Conservation (phyloP, 2,329 filamentous ascomycete genomes). For the Nectriaceae sp. region DNA sequence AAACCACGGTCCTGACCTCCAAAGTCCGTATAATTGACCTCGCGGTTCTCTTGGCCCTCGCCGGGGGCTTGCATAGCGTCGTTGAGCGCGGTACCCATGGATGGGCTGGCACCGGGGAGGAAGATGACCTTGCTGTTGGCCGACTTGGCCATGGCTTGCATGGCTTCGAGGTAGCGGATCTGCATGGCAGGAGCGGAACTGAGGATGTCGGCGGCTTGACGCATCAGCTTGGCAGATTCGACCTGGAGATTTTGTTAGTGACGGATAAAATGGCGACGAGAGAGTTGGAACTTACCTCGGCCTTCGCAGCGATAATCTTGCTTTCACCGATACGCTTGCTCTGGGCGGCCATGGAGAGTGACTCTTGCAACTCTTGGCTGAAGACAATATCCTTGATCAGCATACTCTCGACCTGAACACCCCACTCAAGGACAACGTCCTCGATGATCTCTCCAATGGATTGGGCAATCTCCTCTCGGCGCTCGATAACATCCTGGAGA, state of each 20-base stretch:
- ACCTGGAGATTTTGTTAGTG: conserved; percentile 49
- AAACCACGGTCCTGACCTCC: conserved; percentile 62
- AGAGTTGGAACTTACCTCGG: conserved; percentile 56
- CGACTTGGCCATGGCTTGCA: conserved; percentile 97
- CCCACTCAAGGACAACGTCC: conserved; percentile 91
- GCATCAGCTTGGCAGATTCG: conserved; percentile 91
- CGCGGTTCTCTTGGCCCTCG: conserved; percentile 46
- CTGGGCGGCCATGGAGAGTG: conserved; percentile 96
- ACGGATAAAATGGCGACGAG: not conserved
- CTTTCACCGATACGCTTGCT: conserved; percentile 97
- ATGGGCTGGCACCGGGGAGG: conserved; percentile 64
- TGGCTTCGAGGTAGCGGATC: conserved; percentile 95
- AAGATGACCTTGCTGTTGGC: conserved; percentile 90
- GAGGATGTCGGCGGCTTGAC: conserved; percentile 90
- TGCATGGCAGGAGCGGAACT: conserved; percentile 95
- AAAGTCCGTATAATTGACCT: conserved; percentile 48
- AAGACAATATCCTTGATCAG: conserved; percentile 99
- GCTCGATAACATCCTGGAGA: conserved; percentile 97
- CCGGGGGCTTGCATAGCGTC: conserved; percentile 42
- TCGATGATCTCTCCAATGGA: conserved; percentile 97
- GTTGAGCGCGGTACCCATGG: conserved; percentile 49
- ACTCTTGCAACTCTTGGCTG: conserved; percentile 92
- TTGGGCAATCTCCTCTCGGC: conserved; percentile 93
- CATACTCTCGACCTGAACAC: conserved; percentile 96
- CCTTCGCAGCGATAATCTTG: conserved; percentile 96